Percentiles rank a stretch among this genome's conserved stretches.
phyloP scores from a whole-genome alignment of 805 yeast species.

The Metschnikowia noctiluminum region DNA sequence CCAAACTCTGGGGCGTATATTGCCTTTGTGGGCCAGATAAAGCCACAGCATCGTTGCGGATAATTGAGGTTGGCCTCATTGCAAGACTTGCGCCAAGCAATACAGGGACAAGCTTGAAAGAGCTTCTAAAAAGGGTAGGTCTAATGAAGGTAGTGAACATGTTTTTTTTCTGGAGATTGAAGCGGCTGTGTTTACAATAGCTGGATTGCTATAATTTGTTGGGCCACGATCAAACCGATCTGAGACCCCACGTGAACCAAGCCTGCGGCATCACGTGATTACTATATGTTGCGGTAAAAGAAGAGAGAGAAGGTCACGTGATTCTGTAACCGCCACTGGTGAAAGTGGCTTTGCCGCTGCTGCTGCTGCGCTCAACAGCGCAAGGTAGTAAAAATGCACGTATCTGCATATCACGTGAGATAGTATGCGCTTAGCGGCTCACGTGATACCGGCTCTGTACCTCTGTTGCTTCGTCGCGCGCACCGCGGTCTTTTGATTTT shows the following conservation, averaged over 20 bases:
- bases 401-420: neutral
- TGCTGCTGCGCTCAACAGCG: too few species aligned
- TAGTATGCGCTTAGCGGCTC: too few species aligned
- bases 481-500: too few species aligned
- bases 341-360: too few species aligned
- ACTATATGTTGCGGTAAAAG: too few species aligned
- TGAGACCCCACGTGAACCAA: too few species aligned
- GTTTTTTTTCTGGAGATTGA: neutral
- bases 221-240: neutral
- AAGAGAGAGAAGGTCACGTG: neutral
- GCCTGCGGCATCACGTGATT: neutral
- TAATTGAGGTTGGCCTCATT: constrained; percentile 10
- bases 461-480: neutral
- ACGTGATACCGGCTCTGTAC: too few species aligned
- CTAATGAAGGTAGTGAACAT: constrained; percentile 17
- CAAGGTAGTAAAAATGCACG: too few species aligned
- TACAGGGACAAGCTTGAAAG: constrained; percentile 13
- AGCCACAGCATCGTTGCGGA: constrained; percentile 15
- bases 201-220: constrained; percentile 2
- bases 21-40: constrained; percentile 13
- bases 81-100: constrained; percentile 14
- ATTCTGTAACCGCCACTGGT: too few species aligned
- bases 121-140: constrained; percentile 12
- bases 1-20: constrained; percentile 11
- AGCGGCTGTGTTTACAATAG: neutral